Base-by-base conservation (phyloP, 1,284 basidiomycete genomes). In the Pseudozyma sp. region DNA sequence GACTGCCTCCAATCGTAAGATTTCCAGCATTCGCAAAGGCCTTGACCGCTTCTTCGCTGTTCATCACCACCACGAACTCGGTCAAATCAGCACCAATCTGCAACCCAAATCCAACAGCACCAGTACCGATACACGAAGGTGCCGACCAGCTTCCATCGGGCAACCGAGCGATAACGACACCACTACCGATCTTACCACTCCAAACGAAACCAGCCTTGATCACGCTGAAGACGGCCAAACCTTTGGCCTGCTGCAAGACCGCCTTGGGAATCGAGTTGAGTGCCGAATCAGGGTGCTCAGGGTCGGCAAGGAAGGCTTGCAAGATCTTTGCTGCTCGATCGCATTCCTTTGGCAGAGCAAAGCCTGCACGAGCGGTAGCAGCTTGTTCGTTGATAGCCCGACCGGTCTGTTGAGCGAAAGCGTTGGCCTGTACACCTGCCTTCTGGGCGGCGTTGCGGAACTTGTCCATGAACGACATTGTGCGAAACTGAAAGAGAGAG, bases 131-230 rank as follows among this genome's bases (percentile, higher is more conserved):
- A 86, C 95, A 97, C 47, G 92, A 94, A 0, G 96, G 96, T 1
- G 95, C 95, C 51, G 93, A 95, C 96, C 96, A 98, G 19, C 93
- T 95, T 69, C 96, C 97, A 83, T 98, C 95, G 5, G 93, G 92
- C 40, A 98, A 89, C 16, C 97, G 91, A 11, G 96, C 93, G 80
- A 97, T 92, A 83, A 99, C 95, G 64, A 99, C 87, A 10, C 96
- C 96, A 0, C 93, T 94, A 40, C 96, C 96, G 1, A 93, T 94
- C 86, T 95, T 96, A 55, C 94, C 96, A 10, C 93, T 95, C 88
- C 97, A 97, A 61, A 97, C 90, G 87, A 97, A 97, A 1, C 95
- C 95, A 12, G 53, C 85, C 79, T 89, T 89, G 85, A 97, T 87
- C 31, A 98, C 94, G 78, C 94, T 94, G 89, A 98, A 98, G 69